These are phyloP conservation scores for Murraya paniculata DNA, from an alignment of 345 rosid genomes.

Conservation along the genomic window DNA sequence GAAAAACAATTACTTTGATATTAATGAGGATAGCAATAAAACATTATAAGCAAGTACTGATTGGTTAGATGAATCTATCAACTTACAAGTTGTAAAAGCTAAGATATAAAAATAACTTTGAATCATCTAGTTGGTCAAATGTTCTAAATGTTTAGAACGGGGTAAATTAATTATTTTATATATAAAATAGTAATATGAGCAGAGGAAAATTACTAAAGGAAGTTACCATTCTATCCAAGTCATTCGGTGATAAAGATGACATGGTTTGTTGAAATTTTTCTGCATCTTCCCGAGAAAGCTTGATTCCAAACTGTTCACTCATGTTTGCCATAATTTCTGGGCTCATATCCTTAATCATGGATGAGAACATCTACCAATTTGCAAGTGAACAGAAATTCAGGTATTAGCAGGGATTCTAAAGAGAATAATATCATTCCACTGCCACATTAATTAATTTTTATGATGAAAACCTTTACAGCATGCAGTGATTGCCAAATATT, in stretches of 20 bases:
- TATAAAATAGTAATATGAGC: not conserved
- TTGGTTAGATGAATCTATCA: not conserved
- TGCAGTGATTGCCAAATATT: not conserved
- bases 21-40: not conserved
- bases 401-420: not conserved
- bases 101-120: not conserved
- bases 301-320: constrained; percentile 90
- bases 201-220: not conserved
- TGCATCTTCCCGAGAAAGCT: constrained; percentile 81
- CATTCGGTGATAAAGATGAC: constrained; percentile 83
- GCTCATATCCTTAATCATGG: constrained; percentile 87
- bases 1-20: not conserved
- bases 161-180: not conserved
- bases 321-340: constrained; percentile 96
- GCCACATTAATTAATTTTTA: not conserved
- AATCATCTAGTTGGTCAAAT: not conserved
- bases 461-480: not conserved
- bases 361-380: constrained; percentile 65
- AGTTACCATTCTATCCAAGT: constrained; percentile 84
- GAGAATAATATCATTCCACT: not conserved
- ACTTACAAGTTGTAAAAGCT: not conserved
- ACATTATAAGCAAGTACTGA: not conserved
- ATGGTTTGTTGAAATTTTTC: constrained; percentile 88
- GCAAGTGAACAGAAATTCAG: constrained; percentile 13
- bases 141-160: not conserved